Evolutionary conservation across 257 asterid genomes (phyloP), one percentile per base, ranked within the genome.

Genomic region (Craterostigma plantagineum): DNA sequence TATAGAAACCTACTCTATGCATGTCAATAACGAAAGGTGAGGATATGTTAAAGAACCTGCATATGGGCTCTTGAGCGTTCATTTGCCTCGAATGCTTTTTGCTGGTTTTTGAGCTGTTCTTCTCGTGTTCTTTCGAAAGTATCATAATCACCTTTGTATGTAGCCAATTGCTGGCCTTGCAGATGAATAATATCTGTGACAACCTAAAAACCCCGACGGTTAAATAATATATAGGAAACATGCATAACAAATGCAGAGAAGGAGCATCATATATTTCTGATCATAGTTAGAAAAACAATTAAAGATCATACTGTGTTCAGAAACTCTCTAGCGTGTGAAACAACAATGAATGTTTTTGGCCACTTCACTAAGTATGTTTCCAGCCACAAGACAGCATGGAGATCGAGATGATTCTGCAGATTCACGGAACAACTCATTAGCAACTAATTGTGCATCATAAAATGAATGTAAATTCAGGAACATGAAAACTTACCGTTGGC

Each of bases 291-390:
- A 18, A 44, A 53, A 23, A 54, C 58, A 53, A 50, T 30, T 49
- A 47, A 46, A 65, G 44, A 46, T 17, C 70, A 9, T 69, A 85
- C 96, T 15, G 81, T 77, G 70, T 82, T 87, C 67, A 87, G 61
- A 68, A 87, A 87, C 76, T 87, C 98, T 67, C 98, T 75, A 56
- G 98, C 98, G 48, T 87, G 95, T 13, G 98, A 87, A 59, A 87
- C 98, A 65, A 87, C 98, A 62, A 87, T 87, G 57, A 82, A 68
- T 37, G 98, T 82, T 70, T 87, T 87, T 8, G 95, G 93, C 98
- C 98, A 83, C 70, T 87, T 87, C 73, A 77, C 91, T 55, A 87
- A 61, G 78, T 87, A 87, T 34, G 81, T 4, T 65, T 87, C 98
- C 63, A 87, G 73, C 98, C 95, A 87, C 43, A 87, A 70, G 61